Evolutionary conservation across 2,329 filamentous ascomycete species (phyloP).

Genomic region (Colletotrichum chrysophilum): DNA sequence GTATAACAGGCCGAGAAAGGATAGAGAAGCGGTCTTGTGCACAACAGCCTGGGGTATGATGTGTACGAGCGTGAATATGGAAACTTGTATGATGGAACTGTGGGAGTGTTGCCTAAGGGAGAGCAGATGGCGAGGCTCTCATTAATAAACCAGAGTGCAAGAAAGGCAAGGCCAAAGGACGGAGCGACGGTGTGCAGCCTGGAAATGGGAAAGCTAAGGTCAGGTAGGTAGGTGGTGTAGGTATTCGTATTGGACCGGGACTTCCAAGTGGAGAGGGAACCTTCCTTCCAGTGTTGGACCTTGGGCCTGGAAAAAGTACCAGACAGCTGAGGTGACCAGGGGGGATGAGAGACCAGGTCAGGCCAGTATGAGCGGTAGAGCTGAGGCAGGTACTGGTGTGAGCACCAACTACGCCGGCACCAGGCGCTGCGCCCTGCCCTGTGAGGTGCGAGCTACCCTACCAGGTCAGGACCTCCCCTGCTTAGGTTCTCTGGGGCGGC

Average conservation of each 20-base stretch:
- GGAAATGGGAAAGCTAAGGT: slow-evolving; percentile 12
- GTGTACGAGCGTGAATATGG: background rate
- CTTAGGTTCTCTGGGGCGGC: background rate
- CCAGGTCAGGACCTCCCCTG: background rate
- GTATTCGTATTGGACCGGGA: background rate
- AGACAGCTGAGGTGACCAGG: background rate
- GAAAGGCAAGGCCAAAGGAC: slow-evolving; percentile 8
- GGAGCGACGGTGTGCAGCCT: slow-evolving; percentile 16
- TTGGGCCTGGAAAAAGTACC: background rate
- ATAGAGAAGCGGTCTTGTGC: slow-evolving; percentile 3
- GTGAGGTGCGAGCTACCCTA: background rate
- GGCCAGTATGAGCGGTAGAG: background rate
- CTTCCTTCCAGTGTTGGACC: background rate
- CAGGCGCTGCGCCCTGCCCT: background rate
- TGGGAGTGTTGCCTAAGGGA: slow-evolving; percentile 19
- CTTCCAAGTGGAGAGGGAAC: slow-evolving; percentile 9
- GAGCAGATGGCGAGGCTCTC: slow-evolving; percentile 5
- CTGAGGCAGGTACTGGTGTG: background rate
- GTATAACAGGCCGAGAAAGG: background rate
- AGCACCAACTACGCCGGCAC: background rate
- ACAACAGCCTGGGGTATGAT: background rate
- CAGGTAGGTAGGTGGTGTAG: background rate
- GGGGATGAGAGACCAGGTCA: background rate
- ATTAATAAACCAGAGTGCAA: slow-evolving; percentile 18
- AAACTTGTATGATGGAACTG: background rate